Conservation (phyloP, 148 eudicot species). For the Chenopodium album region DNA sequence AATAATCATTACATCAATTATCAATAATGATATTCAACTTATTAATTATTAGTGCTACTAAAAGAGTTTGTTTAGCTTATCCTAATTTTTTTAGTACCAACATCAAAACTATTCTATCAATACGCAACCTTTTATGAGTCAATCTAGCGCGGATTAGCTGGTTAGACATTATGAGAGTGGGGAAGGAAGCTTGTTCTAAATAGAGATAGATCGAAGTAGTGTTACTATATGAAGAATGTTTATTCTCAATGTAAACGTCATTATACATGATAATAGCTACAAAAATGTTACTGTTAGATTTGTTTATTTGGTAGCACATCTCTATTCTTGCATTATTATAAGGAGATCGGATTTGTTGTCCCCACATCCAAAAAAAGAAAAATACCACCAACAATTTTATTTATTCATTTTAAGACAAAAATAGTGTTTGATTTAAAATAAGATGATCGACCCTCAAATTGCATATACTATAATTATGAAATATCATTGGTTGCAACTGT, state of each 20-base stretch:
- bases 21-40: neutral
- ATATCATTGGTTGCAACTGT: neutral
- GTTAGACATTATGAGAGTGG: too few species aligned
- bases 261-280: neutral
- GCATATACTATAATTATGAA: neutral
- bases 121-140: too few species aligned
- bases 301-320: neutral
- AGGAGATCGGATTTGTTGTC: neutral
- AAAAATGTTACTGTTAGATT: neutral
- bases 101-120: too few species aligned
- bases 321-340: neutral
- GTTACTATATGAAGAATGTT: neutral
- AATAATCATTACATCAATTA: slow-evolving; percentile 1
- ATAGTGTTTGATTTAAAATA: neutral
- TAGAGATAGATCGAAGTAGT: neutral
- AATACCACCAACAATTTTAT: neutral
- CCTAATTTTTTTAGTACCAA: neutral
- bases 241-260: neutral
- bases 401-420: neutral
- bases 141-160: too few species aligned
- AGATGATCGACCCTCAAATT: neutral
- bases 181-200: too few species aligned
- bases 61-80: neutral
- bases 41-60: neutral
- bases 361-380: neutral